phyloP scores from a whole-genome alignment of 78 protist genomes.

The Chrysochromulina parva region DNA sequence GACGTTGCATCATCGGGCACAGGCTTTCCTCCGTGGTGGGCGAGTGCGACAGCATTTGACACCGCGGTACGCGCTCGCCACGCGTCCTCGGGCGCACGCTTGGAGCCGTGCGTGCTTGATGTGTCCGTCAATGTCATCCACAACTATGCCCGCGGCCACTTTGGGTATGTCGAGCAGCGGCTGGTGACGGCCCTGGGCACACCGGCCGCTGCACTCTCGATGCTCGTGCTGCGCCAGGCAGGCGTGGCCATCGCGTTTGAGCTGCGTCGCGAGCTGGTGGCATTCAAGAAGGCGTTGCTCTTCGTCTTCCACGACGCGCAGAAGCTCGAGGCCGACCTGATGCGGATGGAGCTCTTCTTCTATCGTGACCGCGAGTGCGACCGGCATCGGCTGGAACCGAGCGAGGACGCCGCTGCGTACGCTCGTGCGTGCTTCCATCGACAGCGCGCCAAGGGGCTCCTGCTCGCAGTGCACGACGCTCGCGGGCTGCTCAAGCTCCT shows the following conservation, averaged over 20 bases:
- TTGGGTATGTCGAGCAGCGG: no score
- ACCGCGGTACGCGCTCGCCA: no score
- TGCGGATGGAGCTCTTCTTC: neutral
- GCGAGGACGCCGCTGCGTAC: no score
- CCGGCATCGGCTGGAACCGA: no score
- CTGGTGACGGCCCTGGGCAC: no score
- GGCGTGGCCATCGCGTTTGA: neutral
- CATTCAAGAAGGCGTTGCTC: neutral
- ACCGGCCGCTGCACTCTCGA: neutral
- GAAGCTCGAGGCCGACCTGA: neutral
- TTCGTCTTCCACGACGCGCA: neutral
- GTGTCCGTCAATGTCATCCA: neutral
- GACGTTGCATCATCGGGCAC: no score
- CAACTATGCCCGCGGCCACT: neutral
- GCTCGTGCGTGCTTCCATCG: neutral
- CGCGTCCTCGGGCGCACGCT: no score
- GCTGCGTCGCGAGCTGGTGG: conserved; percentile 18
- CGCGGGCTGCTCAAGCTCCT: neutral
- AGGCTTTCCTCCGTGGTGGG: no score
- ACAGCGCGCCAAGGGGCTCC: neutral
- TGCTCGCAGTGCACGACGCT: neutral
- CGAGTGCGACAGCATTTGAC: no score
- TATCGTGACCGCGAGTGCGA: neutral
- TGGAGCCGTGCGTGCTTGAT: no score
- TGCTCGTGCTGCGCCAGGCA: neutral